Evolutionary conservation across 2,329 filamentous ascomycete species (phyloP).

Genomic region (Aureobasidium vineae): DNA sequence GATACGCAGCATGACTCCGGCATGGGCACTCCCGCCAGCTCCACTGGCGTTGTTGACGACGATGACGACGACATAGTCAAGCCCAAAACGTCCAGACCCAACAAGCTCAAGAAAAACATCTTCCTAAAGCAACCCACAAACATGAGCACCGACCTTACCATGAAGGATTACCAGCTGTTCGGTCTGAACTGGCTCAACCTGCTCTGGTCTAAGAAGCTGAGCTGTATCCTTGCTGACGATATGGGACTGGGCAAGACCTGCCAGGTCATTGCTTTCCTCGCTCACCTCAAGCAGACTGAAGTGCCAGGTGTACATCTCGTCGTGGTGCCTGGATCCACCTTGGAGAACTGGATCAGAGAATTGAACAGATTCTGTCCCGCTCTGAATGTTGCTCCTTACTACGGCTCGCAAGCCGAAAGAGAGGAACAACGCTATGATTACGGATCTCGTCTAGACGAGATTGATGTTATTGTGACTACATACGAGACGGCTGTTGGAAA

Average conservation of each 20-base stretch:
- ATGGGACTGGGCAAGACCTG: slow-evolving; percentile 97
- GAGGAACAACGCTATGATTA: slow-evolving; percentile 66
- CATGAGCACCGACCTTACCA: slow-evolving; percentile 71
- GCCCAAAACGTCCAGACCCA: slow-evolving; percentile 40
- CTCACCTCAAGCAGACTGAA: slow-evolving; percentile 71
- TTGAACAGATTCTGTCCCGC: slow-evolving; percentile 82
- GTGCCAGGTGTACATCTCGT: slow-evolving; percentile 74
- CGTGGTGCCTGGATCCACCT: slow-evolving; percentile 86
- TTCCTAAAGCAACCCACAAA: slow-evolving; percentile 66
- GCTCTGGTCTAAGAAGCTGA: slow-evolving; percentile 74
- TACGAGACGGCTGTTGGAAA: slow-evolving; percentile 62
- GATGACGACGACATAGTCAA: slow-evolving; percentile 35
- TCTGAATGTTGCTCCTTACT: slow-evolving; percentile 69
- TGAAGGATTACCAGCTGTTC: slow-evolving; percentile 93
- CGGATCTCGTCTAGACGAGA: slow-evolving; percentile 60
- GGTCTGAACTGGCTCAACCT: slow-evolving; percentile 93
- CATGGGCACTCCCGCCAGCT: slow-evolving; percentile 60
- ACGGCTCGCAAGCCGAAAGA: slow-evolving; percentile 67
- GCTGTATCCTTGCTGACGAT: slow-evolving; percentile 92
- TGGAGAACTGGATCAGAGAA: slow-evolving; percentile 94
- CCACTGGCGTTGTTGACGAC: slow-evolving; percentile 36
- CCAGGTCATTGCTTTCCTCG: slow-evolving; percentile 89
- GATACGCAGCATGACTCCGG: slow-evolving; percentile 60
- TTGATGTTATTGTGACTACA: slow-evolving; percentile 70
- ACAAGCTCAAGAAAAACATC: slow-evolving; percentile 44